These are phyloP conservation scores for Malassezia furfur DNA, from an alignment of 1,284 basidiomycete species.

Conservation along the genomic window DNA sequence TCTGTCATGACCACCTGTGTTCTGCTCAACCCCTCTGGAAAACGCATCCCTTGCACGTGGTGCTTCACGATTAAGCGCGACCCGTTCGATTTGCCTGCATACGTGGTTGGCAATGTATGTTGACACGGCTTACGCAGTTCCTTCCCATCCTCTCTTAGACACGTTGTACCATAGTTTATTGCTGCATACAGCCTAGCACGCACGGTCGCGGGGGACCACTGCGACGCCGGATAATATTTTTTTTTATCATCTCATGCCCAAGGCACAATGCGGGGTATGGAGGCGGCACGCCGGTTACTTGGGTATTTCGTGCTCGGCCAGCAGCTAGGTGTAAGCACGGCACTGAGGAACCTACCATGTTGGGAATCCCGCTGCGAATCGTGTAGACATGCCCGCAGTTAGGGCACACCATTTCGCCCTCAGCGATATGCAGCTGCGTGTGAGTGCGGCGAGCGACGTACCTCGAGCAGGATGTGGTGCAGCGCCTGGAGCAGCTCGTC, in stretches of 20 bases:
- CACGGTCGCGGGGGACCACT: neutral
- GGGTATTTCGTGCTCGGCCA: conserved; percentile 79
- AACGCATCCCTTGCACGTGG: conserved; percentile 39
- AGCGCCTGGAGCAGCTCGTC: conserved; percentile 57
- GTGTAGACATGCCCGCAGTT: conserved; percentile 83
- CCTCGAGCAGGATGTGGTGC: conserved; percentile 89
- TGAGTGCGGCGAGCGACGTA: conserved; percentile 45
- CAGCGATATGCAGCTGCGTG: conserved; percentile 74
- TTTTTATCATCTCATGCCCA: neutral
- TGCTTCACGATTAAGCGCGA: conserved; percentile 48
- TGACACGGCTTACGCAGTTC: conserved; percentile 9
- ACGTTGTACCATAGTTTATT: neutral
- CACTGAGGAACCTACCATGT: conserved; percentile 68
- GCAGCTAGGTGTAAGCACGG: conserved; percentile 54
- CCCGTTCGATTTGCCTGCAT: conserved; percentile 42
- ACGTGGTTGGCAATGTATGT: conserved; percentile 32
- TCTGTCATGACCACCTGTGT: conserved; percentile 41
- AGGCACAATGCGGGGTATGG: too few relatives aligned
- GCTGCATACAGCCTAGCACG: neutral
- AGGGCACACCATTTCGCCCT: conserved; percentile 86
- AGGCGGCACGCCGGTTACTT: conserved; percentile 20
- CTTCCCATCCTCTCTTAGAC: conserved; percentile 18
- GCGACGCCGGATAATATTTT: too few relatives aligned
- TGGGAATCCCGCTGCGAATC: conserved; percentile 89
- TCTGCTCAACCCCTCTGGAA: conserved; percentile 35